These are phyloP conservation scores for Asterochloris sp. DNA, from an alignment of 139 green algal species.

Conservation along the genomic window DNA sequence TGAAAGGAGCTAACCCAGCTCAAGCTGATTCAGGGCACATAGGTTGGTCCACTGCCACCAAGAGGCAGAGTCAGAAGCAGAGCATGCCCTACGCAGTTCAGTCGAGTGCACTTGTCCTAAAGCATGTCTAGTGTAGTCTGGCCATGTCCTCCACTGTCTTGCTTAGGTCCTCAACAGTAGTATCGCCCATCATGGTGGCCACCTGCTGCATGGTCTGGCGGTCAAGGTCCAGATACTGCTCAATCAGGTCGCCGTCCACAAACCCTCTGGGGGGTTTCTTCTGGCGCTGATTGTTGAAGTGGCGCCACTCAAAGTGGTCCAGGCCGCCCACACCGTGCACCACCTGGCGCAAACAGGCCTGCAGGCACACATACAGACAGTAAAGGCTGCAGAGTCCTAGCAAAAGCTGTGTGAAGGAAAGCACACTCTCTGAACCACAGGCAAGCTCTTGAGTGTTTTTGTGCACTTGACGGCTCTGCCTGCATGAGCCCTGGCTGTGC, in stretches of 20 bases:
- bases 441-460: neutral
- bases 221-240: slow-evolving; percentile 88
- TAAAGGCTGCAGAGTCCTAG: neutral
- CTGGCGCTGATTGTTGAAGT: slow-evolving; percentile 77
- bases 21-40: no score
- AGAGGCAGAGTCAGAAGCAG: no score
- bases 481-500: neutral
- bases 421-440: neutral
- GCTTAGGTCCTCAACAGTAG: slow-evolving; percentile 35
- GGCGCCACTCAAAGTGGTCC: slow-evolving; percentile 76
- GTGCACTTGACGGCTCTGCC: neutral
- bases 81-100: no score
- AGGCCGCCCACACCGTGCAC: slow-evolving; percentile 88
- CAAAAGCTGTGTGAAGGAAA: neutral
- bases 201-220: slow-evolving; percentile 38
- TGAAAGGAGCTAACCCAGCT: no score
- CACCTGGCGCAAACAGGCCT: slow-evolving; percentile 56
- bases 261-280: slow-evolving; percentile 56
- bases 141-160: slow-evolving; percentile 71
- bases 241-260: slow-evolving; percentile 94
- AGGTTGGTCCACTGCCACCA: no score
- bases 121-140: slow-evolving; percentile 50
- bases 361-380: neutral
- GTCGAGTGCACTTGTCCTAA: no score
- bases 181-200: slow-evolving; percentile 30